Evolutionary conservation across 805 yeast genomes (phyloP).

Genomic region (Candida berthetii): DNA sequence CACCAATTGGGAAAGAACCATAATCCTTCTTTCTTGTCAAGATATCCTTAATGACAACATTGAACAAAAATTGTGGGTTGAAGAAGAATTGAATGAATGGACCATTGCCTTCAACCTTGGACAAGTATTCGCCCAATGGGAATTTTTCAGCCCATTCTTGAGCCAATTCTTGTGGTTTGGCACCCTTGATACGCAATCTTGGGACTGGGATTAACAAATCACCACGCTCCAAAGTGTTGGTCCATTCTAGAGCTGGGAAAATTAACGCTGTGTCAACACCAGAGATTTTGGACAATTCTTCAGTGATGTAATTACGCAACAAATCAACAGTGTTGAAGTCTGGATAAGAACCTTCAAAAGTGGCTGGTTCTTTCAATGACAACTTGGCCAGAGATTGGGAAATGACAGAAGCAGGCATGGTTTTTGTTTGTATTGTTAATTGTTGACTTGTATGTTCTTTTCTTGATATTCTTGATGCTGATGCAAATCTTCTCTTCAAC

Average conservation of each 20-base stretch:
- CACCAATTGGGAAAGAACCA: conserved; percentile 74
- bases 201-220: conserved; percentile 92
- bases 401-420: conserved; percentile 22
- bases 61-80: conserved; percentile 56
- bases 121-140: conserved; percentile 64
- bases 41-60: conserved; percentile 64
- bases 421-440: conserved; percentile 7
- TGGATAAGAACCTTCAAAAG: conserved; percentile 60
- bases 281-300: conserved; percentile 66
- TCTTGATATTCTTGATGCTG: background rate
- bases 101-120: conserved; percentile 76
- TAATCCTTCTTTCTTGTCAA: conserved; percentile 51
- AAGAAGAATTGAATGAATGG: conserved; percentile 89
- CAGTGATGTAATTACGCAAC: conserved; percentile 83
- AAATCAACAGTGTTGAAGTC: conserved; percentile 78
- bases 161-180: conserved; percentile 70
- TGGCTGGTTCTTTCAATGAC: conserved; percentile 34
- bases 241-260: conserved; percentile 84
- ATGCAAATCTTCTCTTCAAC: background rate
- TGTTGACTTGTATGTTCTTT: background rate
- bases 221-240: conserved; percentile 82
- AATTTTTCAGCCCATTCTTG: conserved; percentile 73
- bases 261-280: conserved; percentile 66
- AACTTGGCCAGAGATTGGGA: conserved; percentile 25
- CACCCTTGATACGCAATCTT: conserved; percentile 79